These are phyloP conservation scores for Cordia subcordata DNA, from an alignment of 257 asterid genomes.

Conservation along the genomic window DNA sequence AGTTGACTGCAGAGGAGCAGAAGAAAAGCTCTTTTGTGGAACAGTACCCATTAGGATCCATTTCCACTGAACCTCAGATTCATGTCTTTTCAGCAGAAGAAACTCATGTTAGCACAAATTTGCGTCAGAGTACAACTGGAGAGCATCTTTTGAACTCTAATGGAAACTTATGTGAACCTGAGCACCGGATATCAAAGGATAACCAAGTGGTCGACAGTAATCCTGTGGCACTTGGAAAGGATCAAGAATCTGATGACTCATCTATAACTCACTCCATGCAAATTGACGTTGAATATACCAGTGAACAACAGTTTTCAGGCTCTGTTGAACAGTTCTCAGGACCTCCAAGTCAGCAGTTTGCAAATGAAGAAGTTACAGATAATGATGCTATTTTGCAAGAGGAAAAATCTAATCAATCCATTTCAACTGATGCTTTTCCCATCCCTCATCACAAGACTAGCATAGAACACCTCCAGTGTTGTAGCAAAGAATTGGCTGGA, in stretches of 20 bases:
- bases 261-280: not conserved
- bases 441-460: slow-evolving; percentile 15
- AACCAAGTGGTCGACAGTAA: slow-evolving; percentile 15
- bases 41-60: slow-evolving; percentile 59
- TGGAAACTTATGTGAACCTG: slow-evolving; percentile 20
- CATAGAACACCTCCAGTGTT: slow-evolving; percentile 9
- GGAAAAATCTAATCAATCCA: slow-evolving; percentile 19
- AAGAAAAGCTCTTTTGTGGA: slow-evolving; percentile 34
- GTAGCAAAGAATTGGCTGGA: slow-evolving; percentile 14
- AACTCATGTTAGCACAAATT: slow-evolving; percentile 12
- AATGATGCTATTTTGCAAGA: slow-evolving; percentile 15
- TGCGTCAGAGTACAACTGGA: slow-evolving; percentile 14
- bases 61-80: slow-evolving; percentile 51
- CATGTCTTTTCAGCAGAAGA: slow-evolving; percentile 24
- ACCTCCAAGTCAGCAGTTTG: slow-evolving; percentile 1
- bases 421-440: slow-evolving; percentile 16
- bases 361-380: not conserved
- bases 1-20: slow-evolving; percentile 35
- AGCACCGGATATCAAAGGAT: slow-evolving; percentile 14
- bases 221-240: not conserved
- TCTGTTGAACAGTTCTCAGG: slow-evolving; percentile 1
- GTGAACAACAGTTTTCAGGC: slow-evolving; percentile 4
- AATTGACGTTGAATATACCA: slow-evolving; percentile 6
- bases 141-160: slow-evolving; percentile 26
- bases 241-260: slow-evolving; percentile 7